Base-by-base conservation (phyloP, 2,329 filamentous ascomycete genomes). In the Mycosphaerella sp. region DNA sequence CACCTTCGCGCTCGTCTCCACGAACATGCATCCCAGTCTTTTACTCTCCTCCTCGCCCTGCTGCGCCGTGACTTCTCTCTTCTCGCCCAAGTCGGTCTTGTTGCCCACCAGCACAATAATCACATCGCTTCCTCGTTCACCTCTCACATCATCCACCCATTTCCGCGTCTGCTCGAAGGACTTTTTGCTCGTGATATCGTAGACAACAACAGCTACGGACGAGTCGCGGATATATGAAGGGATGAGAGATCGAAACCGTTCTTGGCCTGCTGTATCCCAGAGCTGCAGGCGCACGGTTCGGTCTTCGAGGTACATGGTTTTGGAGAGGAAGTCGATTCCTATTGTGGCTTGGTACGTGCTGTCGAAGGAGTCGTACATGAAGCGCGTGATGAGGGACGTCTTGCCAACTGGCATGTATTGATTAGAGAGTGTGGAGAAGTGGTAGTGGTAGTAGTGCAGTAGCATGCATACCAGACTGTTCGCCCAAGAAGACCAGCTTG, bases 281-380 rank as follows among this genome's bases (percentile, higher is more conserved):
- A 98, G 81, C 70, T 98, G 93, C 70, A 98, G 80, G 67, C 94
- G 87, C 56, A 98, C 93, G 37, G 93, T 98, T 69, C 93, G 83
- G 76, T 98, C 93, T 75, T 98, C 93, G 56, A 98, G 85, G 74
- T 98, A 98, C 94, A 98, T 98, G 49, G 93, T 98, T 88, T 98
- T 98, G 67, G 90, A 96, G 62, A 98, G 82, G 70, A 98, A 98
- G 74, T 98, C 93, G 75, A 98, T 98, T 67, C 93, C 93, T 68
- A 98, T 97, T 35, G 93, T 98, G 52, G 93, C 93, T 74, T 98
- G 93, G 76, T 98, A 98, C 79, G 91, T 97, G 75, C 95, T 96
- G 78, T 98, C 93, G 78, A 98, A 98, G 42, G 93, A 97, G 74
- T 98, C 93, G 79, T 98, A 98, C 93, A 98, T 98, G 79, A 98